phyloP scores from a whole-genome alignment of 129 eudicot genomes.

The Pulicaria dysenterica region DNA sequence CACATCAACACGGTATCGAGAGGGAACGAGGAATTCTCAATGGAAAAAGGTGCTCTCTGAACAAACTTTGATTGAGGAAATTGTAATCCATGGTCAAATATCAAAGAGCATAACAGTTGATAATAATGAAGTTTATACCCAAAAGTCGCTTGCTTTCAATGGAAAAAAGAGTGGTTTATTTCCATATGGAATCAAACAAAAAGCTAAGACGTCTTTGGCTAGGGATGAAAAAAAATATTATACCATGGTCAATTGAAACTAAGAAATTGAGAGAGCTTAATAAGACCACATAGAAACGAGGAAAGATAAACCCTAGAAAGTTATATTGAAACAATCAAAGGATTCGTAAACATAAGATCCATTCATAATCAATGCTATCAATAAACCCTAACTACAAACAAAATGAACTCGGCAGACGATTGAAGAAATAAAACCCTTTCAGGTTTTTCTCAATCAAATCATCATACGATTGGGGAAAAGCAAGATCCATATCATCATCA shows the following conservation, averaged over 20 bases:
- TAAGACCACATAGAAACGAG: background rate
- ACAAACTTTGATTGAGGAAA: background rate
- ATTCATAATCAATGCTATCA: background rate
- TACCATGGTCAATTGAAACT: too few species aligned
- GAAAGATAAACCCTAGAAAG: conserved; percentile 25
- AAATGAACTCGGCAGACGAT: background rate
- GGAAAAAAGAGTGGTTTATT: background rate
- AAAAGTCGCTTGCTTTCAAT: background rate
- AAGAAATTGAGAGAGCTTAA: background rate
- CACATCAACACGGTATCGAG: background rate
- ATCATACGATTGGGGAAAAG: background rate
- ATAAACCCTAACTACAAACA: conserved; percentile 22
- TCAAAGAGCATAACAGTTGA: background rate
- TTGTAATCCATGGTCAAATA: background rate
- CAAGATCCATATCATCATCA: conserved; percentile 30
- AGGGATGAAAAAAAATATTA: background rate
- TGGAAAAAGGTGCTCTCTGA: too few species aligned
- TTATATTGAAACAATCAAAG: background rate
- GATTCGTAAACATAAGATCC: conserved; percentile 8
- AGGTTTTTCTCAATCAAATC: conserved; percentile 6
- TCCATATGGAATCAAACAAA: background rate
- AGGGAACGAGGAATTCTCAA: too few species aligned
- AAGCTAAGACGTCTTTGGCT: background rate
- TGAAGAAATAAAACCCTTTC: background rate
- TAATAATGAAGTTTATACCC: background rate